Evolutionary conservation across 805 yeast species (phyloP).

Genomic region (Lachancea sp.): DNA sequence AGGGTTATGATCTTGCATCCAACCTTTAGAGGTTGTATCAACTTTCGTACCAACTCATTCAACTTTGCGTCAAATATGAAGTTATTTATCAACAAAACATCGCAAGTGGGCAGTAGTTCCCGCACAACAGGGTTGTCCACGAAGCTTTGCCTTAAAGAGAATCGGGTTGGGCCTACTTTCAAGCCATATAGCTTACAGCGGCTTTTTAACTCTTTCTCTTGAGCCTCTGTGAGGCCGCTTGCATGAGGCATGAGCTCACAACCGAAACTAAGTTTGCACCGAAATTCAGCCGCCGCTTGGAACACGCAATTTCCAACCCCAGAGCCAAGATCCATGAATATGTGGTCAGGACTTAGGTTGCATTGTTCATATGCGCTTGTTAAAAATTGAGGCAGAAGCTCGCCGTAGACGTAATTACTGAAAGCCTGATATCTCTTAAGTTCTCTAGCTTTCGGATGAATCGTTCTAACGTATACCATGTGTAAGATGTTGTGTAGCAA

Average conservation of each 20-base stretch:
- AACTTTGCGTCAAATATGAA: slow-evolving; percentile 74
- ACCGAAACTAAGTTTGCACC: slow-evolving; percentile 71
- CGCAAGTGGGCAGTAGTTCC: slow-evolving; percentile 50
- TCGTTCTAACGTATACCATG: slow-evolving; percentile 68
- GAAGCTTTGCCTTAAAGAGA: slow-evolving; percentile 66
- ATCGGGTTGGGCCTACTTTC: slow-evolving; percentile 46
- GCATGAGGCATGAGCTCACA: slow-evolving; percentile 88
- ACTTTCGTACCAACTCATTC: slow-evolving; percentile 57
- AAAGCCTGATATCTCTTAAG: slow-evolving; percentile 74
- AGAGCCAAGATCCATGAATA: slow-evolving; percentile 85
- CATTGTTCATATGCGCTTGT: slow-evolving; percentile 60
- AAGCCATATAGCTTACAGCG: slow-evolving; percentile 63
- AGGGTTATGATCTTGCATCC: slow-evolving; percentile 78
- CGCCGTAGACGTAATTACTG: slow-evolving; percentile 88
- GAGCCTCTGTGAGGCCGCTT: slow-evolving; percentile 56
- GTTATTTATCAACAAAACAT: slow-evolving; percentile 74
- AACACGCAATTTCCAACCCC: slow-evolving; percentile 91
- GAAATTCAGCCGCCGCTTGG: slow-evolving; percentile 83
- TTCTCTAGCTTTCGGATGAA: slow-evolving; percentile 63
- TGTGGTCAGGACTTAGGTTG: slow-evolving; percentile 43
- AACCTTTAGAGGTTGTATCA: slow-evolving; percentile 56
- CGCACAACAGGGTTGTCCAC: slow-evolving; percentile 55
- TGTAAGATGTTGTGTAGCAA: slow-evolving; percentile 63
- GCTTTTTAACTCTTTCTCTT: slow-evolving; percentile 48
- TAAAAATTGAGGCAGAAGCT: slow-evolving; percentile 71